Percentiles rank a stretch among this genome's conserved stretches.
phyloP scores from a whole-genome alignment of 2,329 filamentous ascomycete species.

The Teratosphaeria gauchensis region DNA sequence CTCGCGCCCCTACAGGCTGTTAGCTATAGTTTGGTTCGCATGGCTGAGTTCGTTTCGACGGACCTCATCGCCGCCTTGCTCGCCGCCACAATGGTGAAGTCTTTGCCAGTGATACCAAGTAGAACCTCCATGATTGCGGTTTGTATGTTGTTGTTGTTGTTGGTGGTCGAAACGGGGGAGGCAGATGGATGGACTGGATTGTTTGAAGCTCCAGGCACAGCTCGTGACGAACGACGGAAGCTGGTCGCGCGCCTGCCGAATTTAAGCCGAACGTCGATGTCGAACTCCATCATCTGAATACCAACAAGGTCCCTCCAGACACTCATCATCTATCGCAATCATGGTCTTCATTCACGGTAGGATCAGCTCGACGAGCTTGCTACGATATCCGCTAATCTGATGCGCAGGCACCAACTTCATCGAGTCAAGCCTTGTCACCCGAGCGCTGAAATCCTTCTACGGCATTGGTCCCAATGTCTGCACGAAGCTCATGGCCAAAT shows the following conservation, averaged over 20 bases:
- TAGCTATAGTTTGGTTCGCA: neutral
- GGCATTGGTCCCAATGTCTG: slow-evolving; percentile 65
- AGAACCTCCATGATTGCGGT: slow-evolving; percentile 74
- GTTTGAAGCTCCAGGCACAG: neutral
- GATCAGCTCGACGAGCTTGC: neutral
- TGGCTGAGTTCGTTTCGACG: neutral
- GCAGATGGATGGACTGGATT: neutral
- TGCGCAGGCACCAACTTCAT: slow-evolving; percentile 60
- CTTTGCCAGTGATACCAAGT: slow-evolving; percentile 95
- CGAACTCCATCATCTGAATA: neutral
- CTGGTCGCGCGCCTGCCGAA: neutral
- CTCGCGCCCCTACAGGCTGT: slow-evolving; percentile 64
- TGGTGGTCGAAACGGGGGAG: neutral
- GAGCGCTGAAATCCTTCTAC: slow-evolving; percentile 74
- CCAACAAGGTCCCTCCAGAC: neutral
- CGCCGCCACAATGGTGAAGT: slow-evolving; percentile 95
- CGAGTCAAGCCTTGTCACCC: slow-evolving; percentile 63
- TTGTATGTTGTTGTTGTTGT: neutral
- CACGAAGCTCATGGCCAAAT: slow-evolving; percentile 71
- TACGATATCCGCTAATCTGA: neutral
- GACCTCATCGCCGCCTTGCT: slow-evolving; percentile 84
- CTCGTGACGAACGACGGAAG: neutral
- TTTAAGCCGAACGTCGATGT: neutral
- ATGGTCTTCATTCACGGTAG: slow-evolving; percentile 53
- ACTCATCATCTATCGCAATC: slow-evolving; percentile 5